Conservation (phyloP, 306 rosid genomes). For the Rubus parviflorus region DNA sequence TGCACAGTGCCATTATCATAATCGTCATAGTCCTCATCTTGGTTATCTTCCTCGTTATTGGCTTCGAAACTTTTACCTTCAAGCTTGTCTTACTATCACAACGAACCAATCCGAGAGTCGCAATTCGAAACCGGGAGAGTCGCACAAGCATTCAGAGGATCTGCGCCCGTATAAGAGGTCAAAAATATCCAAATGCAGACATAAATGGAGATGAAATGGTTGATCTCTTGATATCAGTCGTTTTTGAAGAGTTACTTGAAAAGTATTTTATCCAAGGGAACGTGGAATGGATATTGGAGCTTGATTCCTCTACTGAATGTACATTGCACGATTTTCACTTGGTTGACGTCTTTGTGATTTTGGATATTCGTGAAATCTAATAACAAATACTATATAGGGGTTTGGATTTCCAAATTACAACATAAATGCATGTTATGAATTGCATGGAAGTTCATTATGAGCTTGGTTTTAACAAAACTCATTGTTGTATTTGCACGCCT, state of each 20-base stretch:
- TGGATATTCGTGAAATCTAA: too few species aligned
- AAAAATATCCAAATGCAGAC: too few species aligned
- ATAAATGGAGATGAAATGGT: conserved; percentile 84
- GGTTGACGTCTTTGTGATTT: conserved; percentile 1
- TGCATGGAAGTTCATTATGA: too few species aligned
- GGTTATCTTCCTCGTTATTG: conserved; percentile 69
- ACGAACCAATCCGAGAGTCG: conserved; percentile 94
- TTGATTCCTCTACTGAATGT: conserved; percentile 93
- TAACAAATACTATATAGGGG: too few species aligned
- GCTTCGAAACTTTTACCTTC: conserved; percentile 77
- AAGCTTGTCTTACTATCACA: conserved; percentile 71
- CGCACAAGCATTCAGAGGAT: too few species aligned
- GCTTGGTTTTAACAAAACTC: too few species aligned
- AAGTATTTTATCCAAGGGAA: conserved; percentile 70
- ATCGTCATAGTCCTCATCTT: conserved; percentile 61
- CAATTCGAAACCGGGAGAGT: too few species aligned
- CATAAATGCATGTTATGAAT: too few species aligned
- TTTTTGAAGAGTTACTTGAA: conserved; percentile 63
- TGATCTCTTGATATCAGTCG: conserved; percentile 60
- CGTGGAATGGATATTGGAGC: conserved; percentile 76
- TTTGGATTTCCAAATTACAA: too few species aligned
- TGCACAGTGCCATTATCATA: conserved; percentile 47
- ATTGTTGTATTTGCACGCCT: too few species aligned
- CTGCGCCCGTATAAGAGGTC: too few species aligned
- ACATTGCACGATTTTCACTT: conserved; percentile 7